Evolutionary conservation across 148 eudicot genomes (phyloP).

Genomic region (Bassia scoparia): DNA sequence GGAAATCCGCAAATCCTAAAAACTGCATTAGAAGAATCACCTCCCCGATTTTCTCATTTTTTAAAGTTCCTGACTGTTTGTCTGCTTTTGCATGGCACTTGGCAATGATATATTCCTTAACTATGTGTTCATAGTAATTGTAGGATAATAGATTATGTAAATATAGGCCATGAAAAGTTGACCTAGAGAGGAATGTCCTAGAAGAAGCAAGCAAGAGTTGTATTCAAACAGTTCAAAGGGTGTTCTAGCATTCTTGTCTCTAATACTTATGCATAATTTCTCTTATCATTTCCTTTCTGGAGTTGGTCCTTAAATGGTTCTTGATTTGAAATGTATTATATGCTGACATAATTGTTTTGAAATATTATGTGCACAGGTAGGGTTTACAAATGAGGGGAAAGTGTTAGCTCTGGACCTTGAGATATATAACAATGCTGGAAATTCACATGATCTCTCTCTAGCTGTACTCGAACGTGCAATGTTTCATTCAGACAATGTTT

Average conservation of each 20-base stretch:
- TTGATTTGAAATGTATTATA: not conserved
- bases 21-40: not conserved
- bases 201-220: not conserved
- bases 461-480: constrained; percentile 90
- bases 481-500: constrained; percentile 94
- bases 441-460: constrained; percentile 86
- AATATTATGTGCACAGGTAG: constrained; percentile 53
- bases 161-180: not conserved
- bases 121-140: not conserved
- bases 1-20: not conserved
- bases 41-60: not conserved
- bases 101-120: not conserved
- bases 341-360: not conserved
- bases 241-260: not conserved
- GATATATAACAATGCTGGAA: constrained; percentile 87
- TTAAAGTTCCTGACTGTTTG: not conserved
- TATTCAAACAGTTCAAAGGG: not conserved
- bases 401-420: constrained; percentile 89
- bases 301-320: not conserved
- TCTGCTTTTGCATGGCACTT: not conserved
- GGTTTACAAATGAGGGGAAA: constrained; percentile 81
- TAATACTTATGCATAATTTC: not conserved
- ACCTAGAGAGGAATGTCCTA: not conserved
- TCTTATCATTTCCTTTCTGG: not conserved
- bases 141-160: not conserved